phyloP scores from a whole-genome alignment of 495 filamentous ascomycete genomes.

The Thermochaetoides thermophila region DNA sequence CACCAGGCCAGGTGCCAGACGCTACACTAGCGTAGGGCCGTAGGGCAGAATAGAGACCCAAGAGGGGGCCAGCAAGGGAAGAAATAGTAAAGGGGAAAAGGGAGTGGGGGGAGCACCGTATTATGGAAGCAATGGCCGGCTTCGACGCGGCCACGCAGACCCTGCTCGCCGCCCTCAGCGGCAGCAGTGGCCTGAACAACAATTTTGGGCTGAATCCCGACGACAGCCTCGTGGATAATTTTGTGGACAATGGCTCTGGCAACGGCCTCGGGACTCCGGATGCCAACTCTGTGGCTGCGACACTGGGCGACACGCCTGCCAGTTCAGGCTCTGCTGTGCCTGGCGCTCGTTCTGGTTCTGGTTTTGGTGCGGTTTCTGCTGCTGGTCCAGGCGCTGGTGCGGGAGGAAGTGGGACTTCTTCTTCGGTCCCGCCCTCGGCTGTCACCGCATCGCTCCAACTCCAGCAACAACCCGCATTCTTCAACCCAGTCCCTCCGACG shows the following conservation, averaged over 20 bases:
- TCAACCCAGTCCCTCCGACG: constrained; percentile 12
- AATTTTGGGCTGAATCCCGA: no score
- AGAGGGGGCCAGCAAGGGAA: no score
- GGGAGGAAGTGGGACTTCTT: neutral
- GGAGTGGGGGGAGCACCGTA: no score
- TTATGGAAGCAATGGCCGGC: constrained; percentile 19
- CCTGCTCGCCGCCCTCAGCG: constrained; percentile 14
- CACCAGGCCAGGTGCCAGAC: no score
- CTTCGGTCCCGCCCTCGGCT: constrained; percentile 16
- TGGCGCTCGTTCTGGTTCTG: no score
- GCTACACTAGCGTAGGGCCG: no score
- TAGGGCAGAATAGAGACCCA: no score
- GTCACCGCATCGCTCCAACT: constrained; percentile 16
- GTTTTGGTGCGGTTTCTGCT: constrained; percentile 9
- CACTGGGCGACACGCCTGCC: no score
- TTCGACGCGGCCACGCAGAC: constrained; percentile 13
- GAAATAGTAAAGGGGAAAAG: constrained; percentile 2
- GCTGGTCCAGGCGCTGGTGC: constrained; percentile 6
- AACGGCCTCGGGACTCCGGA: no score
- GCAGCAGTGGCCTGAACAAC: no score
- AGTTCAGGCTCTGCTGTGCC: no score
- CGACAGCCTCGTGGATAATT: constrained; percentile 5
- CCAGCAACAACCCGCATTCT: constrained; percentile 19
- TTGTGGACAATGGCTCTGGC: constrained; percentile 7
- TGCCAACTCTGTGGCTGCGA: no score